Percentiles rank a stretch among this genome's conserved stretches.
phyloP scores from a whole-genome alignment of 2,329 filamentous ascomycete species.

The Colletotrichum sp. region DNA sequence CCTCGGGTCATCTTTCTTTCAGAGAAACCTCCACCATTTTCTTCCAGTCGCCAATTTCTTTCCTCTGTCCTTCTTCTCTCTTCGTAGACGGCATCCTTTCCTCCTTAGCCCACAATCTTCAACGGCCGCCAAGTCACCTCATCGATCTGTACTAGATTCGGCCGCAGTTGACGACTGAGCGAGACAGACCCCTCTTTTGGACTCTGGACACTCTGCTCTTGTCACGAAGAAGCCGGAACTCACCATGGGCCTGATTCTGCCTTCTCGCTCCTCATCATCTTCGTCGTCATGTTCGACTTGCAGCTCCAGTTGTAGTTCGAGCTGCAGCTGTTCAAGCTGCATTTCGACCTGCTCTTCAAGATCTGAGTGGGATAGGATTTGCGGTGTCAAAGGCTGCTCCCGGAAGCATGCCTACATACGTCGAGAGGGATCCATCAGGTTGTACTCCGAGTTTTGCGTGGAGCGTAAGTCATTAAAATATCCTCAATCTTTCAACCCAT shows the following conservation, averaged over 20 bases:
- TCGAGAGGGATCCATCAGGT: background rate
- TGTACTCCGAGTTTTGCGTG: constrained; percentile 16
- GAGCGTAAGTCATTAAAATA: background rate
- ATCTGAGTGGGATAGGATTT: background rate
- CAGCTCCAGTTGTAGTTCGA: background rate
- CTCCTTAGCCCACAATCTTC: background rate
- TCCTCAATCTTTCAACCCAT: background rate
- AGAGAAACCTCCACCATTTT: background rate
- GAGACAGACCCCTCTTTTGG: background rate
- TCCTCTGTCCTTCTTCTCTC: background rate
- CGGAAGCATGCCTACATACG: constrained; percentile 15
- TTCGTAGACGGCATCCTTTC: background rate
- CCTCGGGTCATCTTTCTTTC: background rate
- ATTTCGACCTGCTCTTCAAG: background rate
- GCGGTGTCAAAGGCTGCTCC: constrained; percentile 5
- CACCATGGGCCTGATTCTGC: background rate
- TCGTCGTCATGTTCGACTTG: background rate
- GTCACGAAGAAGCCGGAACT: background rate
- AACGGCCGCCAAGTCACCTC: background rate
- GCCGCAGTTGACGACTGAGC: background rate
- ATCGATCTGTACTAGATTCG: background rate
- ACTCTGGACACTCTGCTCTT: background rate
- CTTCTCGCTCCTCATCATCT: background rate
- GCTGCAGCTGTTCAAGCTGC: background rate
- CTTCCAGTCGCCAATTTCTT: background rate